These are phyloP conservation scores for Ottelia alismoides DNA, from an alignment of 106 monocot genomes.

Conservation along the genomic window DNA sequence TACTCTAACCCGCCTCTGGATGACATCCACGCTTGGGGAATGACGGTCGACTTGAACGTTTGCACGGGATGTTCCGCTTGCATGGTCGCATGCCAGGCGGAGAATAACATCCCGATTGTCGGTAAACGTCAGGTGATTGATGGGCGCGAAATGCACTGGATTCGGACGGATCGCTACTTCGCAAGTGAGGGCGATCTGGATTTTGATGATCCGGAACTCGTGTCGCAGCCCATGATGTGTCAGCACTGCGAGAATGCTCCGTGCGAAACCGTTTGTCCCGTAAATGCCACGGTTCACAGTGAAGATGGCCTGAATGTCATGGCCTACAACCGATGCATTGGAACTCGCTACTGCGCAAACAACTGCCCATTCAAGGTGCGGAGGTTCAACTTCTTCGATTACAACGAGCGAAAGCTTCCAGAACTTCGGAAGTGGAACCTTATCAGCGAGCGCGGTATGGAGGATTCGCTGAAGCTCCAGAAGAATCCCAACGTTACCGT, in stretches of 20 bases:
- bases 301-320: background rate
- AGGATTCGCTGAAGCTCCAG: too few relatives aligned
- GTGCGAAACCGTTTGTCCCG: background rate
- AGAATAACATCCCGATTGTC: too few relatives aligned
- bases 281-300: background rate
- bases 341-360: too few relatives aligned
- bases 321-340: background rate
- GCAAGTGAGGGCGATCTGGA: too few relatives aligned
- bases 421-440: too few relatives aligned
- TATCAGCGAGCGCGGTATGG: too few relatives aligned
- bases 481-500: too few relatives aligned
- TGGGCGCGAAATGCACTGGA: background rate
- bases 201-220: background rate
- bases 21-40: background rate
- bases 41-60: background rate
- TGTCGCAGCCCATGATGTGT: background rate
- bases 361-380: too few relatives aligned
- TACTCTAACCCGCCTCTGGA: background rate
- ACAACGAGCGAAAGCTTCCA: too few relatives aligned
- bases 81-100: background rate
- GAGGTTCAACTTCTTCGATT: too few relatives aligned
- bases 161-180: background rate
- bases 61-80: background rate
- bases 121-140: background rate
- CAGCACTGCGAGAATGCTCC: background rate